These are phyloP conservation scores for Melanopsichium pennsylvanicum DNA, from an alignment of 1,284 basidiomycete genomes.

Conservation along the genomic window DNA sequence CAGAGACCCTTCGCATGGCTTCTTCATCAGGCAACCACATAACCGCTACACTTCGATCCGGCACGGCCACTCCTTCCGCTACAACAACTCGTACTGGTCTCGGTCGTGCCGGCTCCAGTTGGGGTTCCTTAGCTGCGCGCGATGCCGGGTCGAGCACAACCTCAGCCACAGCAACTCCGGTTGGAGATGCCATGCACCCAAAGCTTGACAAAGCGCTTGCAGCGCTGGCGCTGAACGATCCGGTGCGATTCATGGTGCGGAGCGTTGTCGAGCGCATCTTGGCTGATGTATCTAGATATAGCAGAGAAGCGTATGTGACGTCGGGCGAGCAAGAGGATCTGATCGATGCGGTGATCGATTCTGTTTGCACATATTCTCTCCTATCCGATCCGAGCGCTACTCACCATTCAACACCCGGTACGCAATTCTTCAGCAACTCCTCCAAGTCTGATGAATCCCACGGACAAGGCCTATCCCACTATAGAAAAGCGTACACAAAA, in stretches of 20 bases:
- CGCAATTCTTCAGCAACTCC: constrained; percentile 39
- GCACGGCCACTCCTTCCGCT: constrained; percentile 29
- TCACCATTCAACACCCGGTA: constrained; percentile 31
- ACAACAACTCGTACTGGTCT: constrained; percentile 17
- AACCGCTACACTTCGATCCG: constrained; percentile 10
- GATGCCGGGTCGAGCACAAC: constrained; percentile 20
- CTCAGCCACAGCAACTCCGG: constrained; percentile 45
- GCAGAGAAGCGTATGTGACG: constrained; percentile 29
- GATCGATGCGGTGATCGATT: constrained; percentile 52
- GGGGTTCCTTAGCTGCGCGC: constrained; percentile 17
- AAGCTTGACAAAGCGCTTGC: constrained; percentile 30
- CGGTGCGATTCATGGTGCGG: constrained; percentile 51
- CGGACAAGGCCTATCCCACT: constrained; percentile 10
- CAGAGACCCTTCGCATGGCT: constrained; percentile 40
- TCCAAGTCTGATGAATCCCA: neutral
- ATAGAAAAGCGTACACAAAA: constrained; percentile 32
- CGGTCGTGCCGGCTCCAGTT: constrained; percentile 17
- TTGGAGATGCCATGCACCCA: constrained; percentile 31
- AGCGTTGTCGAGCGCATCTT: constrained; percentile 40
- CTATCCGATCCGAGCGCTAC: constrained; percentile 35
- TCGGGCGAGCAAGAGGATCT: constrained; percentile 43
- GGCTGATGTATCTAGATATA: constrained; percentile 15
- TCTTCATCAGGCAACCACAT: constrained; percentile 14
- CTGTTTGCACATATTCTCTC: constrained; percentile 51
- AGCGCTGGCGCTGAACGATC: constrained; percentile 38